phyloP scores from a whole-genome alignment of 2,329 filamentous ascomycete species.

The Phyllosticta citrichinensis region DNA sequence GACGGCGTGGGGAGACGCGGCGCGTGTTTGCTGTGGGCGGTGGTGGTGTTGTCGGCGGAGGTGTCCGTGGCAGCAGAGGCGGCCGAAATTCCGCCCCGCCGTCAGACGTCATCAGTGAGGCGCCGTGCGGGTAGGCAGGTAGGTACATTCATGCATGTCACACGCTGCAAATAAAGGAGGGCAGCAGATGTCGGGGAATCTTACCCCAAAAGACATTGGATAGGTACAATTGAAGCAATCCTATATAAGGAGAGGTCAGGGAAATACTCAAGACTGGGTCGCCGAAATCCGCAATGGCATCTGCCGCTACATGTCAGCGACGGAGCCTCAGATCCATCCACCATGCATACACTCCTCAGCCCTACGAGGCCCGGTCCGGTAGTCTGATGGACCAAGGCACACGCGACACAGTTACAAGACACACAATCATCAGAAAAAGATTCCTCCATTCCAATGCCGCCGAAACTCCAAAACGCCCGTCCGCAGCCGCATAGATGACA shows the following conservation, averaged over 20 bases:
- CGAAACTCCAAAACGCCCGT: neutral
- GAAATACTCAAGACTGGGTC: too few species aligned
- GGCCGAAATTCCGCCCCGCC: neutral
- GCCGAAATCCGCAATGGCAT: too few species aligned
- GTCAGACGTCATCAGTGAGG: conserved; percentile 5
- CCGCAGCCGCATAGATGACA: neutral
- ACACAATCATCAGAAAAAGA: neutral
- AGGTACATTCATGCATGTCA: too few species aligned
- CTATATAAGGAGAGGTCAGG: too few species aligned
- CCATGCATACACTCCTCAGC: conserved; percentile 1
- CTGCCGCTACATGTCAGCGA: too few species aligned
- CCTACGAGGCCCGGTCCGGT: conserved; percentile 2
- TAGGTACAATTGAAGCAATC: too few species aligned
- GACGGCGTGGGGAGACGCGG: conserved; percentile 1
- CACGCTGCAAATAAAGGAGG: too few species aligned
- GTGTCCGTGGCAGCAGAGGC: neutral
- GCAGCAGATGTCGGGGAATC: too few species aligned
- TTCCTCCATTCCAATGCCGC: neutral
- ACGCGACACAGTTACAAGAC: too few species aligned
- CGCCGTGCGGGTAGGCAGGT: too few species aligned
- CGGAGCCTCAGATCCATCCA: neutral
- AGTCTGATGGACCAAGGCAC: too few species aligned
- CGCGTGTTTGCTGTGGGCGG: neutral
- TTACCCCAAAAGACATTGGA: too few species aligned
- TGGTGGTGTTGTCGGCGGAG: neutral